Evolutionary conservation across 208 protist species (phyloP), one percentile per base, ranked within the genome.

Genomic region (Eutreptiella sp.): DNA sequence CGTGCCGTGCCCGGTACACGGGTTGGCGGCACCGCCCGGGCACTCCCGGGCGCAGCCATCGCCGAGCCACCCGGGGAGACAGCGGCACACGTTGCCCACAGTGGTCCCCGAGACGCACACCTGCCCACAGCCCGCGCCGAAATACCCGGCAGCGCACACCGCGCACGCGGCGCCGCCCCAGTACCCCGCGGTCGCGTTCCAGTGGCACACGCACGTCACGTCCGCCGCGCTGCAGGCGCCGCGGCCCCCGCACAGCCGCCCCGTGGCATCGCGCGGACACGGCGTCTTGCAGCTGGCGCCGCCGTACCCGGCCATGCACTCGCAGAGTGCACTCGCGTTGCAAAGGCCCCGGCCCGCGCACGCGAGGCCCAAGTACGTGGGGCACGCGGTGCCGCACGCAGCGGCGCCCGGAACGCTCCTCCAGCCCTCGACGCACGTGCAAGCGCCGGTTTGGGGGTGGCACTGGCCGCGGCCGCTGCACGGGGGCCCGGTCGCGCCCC

Each of bases 1-100:
- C 21, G 7, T 31, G 23, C 58, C 58, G 58, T 43, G 58, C 7
- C 58, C 58, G 28, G 9, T 43, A 50, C 58, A 64, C 53, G 58
- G 58, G 16, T 35, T 46, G 5, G n/a, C 7, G 14, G 58, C 58
- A 19, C 48, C 43, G 29, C 58, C 58, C 9, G 58, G 41, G 50
- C 58, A 64, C 58, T 64, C 48, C 27, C 50, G 33, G 7, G 9
- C 9, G 50, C 58, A 64, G 24, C 14, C n/a, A n/a, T n/a, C n/a
- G n/a, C n/a, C n/a, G n/a, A n/a, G n/a, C n/a, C n/a, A n/a, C n/a
- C n/a, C n/a, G n/a, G n/a, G n/a, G n/a, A n/a, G n/a, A n/a, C n/a
- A n/a, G n/a, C n/a, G n/a, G n/a, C n/a, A n/a, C n/a, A n/a, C n/a
- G n/a, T n/a, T n/a, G n/a, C n/a, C n/a, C n/a, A n/a, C n/a, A n/a